Percentiles rank a stretch among this genome's conserved stretches.
phyloP scores from a whole-genome alignment of 2,329 filamentous ascomycete genomes.

The Coniella vitis region DNA sequence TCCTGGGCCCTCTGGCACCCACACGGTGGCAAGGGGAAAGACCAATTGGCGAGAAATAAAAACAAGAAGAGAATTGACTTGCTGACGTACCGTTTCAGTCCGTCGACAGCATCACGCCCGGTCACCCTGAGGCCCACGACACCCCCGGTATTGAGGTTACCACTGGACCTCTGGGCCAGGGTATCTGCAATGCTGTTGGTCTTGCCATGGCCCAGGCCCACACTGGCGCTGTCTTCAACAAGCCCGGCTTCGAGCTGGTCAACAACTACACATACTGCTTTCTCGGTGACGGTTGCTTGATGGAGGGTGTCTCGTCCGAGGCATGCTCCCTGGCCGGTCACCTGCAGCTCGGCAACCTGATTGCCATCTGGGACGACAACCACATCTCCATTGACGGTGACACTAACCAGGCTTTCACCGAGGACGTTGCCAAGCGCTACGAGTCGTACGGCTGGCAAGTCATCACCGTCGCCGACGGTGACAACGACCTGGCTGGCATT shows the following conservation, averaged over 20 bases:
- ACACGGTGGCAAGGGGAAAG: no score
- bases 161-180: slow-evolving; percentile 94
- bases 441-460: slow-evolving; percentile 97
- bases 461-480: slow-evolving; percentile 76
- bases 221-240: slow-evolving; percentile 89
- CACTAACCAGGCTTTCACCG: slow-evolving; percentile 93
- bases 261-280: slow-evolving; percentile 97
- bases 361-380: slow-evolving; percentile 97
- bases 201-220: slow-evolving; percentile 95
- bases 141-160: slow-evolving; percentile 97
- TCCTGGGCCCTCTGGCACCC: neutral
- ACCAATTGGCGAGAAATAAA: neutral
- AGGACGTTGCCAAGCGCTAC: slow-evolving; percentile 92
- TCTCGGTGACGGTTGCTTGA: slow-evolving; percentile 96
- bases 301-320: slow-evolving; percentile 96
- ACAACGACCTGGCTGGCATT: slow-evolving; percentile 80
- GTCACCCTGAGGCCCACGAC: slow-evolving; percentile 94
- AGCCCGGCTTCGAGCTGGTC: slow-evolving; percentile 82
- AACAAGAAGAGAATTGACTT: neutral
- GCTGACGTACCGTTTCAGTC: slow-evolving; percentile 25
- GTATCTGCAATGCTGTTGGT: slow-evolving; percentile 95
- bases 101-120: slow-evolving; percentile 73
- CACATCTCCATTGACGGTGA: slow-evolving; percentile 93
- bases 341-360: slow-evolving; percentile 95
- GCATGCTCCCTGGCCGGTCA: slow-evolving; percentile 89